Conservation (phyloP, 1,284 basidiomycete genomes). For the Violaceomyces palustris region DNA sequence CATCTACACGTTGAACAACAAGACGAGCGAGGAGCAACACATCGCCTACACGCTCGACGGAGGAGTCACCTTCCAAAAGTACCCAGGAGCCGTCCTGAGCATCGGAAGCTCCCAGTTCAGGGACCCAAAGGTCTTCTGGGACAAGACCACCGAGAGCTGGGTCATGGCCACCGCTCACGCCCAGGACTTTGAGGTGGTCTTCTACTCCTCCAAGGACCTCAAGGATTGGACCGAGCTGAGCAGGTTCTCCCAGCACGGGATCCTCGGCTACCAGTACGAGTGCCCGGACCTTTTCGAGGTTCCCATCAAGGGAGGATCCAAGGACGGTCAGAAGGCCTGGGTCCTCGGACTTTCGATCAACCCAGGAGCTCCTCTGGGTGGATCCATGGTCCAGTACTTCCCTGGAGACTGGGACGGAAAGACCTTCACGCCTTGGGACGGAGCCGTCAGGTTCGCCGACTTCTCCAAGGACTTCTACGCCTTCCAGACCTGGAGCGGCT, state of each 20-base stretch:
- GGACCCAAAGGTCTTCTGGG: slow-evolving; percentile 56
- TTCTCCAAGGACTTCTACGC: slow-evolving; percentile 56
- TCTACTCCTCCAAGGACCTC: slow-evolving; percentile 54
- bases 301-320: slow-evolving; percentile 44
- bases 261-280: slow-evolving; percentile 54
- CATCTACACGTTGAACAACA: slow-evolving; percentile 55
- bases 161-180: slow-evolving; percentile 54
- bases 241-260: slow-evolving; percentile 47
- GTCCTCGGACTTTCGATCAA: slow-evolving; percentile 42
- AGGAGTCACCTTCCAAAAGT: slow-evolving; percentile 54
- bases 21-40: slow-evolving; percentile 51
- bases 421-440: slow-evolving; percentile 52
- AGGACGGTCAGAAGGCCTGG: slow-evolving; percentile 35
- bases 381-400: slow-evolving; percentile 53
- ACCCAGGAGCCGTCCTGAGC: slow-evolving; percentile 51
- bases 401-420: slow-evolving; percentile 54
- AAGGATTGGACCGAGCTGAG: slow-evolving; percentile 54
- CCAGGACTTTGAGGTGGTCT: slow-evolving; percentile 51
- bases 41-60: slow-evolving; percentile 55
- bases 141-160: slow-evolving; percentile 50
- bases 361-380: slow-evolving; percentile 49
- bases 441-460: slow-evolving; percentile 48
- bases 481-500: slow-evolving; percentile 53
- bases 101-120: slow-evolving; percentile 53
- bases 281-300: slow-evolving; percentile 52